Base-by-base conservation (phyloP, 108 stramenopile genomes). In the Pseudonitzschia delicatissima region DNA sequence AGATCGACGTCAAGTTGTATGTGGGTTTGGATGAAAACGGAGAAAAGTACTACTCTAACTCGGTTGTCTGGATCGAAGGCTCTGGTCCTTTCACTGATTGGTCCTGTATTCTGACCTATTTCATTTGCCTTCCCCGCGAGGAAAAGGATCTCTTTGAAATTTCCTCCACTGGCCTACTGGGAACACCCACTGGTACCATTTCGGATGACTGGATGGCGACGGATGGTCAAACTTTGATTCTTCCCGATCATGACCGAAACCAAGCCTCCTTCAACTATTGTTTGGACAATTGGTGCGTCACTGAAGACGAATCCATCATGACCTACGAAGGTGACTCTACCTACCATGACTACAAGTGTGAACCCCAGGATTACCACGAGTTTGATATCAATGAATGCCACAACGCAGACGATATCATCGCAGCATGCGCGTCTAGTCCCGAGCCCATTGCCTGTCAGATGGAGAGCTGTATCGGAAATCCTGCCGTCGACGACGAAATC, bases 191-290 rank as follows among this genome's bases (percentile, higher is more conserved):
- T 20, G 33, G 12, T 15, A 28, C 33, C 36, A 37, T 21, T 35
- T 29, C 12, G 34, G 66, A 67, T 34, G 66, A 67, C 9, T 67
- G 66, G 66, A 67, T 53, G 50, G 29, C 51, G 5, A 5, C 4
- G 3, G 44, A 45, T 34, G 66, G 66, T 17, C 31, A 42, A 17
- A 32, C 51, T 1, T 21, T 53, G n/a, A 6, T 28, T 2, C 27
- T 47, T 18, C 37, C 57, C 34, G 17, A 20, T 0, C 12, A 34
- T 1, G 28, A 37, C 45, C 33, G 36, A 4, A 23, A 7, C 44
- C n/a, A 29, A 18, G 57, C 39, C 17, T 35, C 57, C 32, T 68
- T 42, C 27, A 2, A 68, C 15, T 51, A 48, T 0, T 68, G 68
- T 35, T 27, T 60, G 5, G 26, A 47, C 18, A 68, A 31, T 29